phyloP scores from a whole-genome alignment of 2,329 filamentous ascomycete genomes.

The Bipolaris gigantea region DNA sequence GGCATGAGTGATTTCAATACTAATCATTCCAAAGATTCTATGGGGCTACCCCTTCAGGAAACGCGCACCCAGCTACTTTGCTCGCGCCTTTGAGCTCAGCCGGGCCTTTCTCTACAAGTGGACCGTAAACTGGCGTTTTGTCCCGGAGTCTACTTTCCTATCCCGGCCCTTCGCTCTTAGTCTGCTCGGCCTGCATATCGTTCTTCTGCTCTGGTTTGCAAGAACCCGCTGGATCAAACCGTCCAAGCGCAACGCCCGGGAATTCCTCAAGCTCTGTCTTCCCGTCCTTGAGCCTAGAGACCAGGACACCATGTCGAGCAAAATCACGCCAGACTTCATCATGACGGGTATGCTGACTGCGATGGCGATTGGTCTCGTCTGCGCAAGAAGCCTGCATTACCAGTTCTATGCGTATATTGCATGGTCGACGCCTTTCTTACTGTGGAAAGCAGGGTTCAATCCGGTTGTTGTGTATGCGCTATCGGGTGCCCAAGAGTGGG shows the following conservation, averaged over 20 bases:
- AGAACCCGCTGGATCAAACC: constrained; percentile 72
- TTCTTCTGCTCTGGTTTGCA: constrained; percentile 68
- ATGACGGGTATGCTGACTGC: constrained; percentile 76
- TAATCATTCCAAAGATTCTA: constrained; percentile 48
- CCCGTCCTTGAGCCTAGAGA: constrained; percentile 47
- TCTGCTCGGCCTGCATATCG: constrained; percentile 67
- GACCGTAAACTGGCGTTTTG: constrained; percentile 98
- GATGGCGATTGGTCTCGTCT: constrained; percentile 78
- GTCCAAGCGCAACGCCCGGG: constrained; percentile 59
- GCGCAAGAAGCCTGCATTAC: constrained; percentile 87
- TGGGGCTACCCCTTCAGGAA: constrained; percentile 68
- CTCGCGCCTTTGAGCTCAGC: constrained; percentile 85
- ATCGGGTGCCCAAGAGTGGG: constrained; percentile 84
- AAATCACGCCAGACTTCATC: constrained; percentile 71
- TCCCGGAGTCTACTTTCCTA: constrained; percentile 81
- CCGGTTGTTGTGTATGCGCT: constrained; percentile 67
- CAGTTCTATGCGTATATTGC: constrained; percentile 93
- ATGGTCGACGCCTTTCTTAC: constrained; percentile 83
- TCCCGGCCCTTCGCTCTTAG: constrained; percentile 67
- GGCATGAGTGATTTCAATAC: background rate
- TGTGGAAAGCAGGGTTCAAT: constrained; percentile 76
- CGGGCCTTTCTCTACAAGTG: constrained; percentile 93
- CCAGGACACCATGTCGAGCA: constrained; percentile 59
- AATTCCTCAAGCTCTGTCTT: constrained; percentile 56
- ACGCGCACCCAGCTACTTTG: constrained; percentile 72